phyloP scores from a whole-genome alignment of 2,329 filamentous ascomycete species.

The Rhynchosporium graminicola region DNA sequence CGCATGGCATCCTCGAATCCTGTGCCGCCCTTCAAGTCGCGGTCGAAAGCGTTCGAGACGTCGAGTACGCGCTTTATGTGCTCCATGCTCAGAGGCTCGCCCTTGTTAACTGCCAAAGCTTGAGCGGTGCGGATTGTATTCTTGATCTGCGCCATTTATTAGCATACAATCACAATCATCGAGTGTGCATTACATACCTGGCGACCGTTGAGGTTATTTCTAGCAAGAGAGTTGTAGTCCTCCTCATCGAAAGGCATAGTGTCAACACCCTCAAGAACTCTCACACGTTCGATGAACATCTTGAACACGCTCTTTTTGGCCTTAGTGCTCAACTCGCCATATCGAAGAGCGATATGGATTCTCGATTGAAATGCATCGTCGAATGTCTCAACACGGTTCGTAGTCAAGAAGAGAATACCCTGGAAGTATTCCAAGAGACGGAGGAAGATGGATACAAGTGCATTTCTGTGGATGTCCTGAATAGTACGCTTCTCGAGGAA shows the following conservation, averaged over 20 bases:
- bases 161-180: constrained; percentile 42
- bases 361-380: constrained; percentile 88
- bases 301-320: constrained; percentile 81
- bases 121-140: constrained; percentile 84
- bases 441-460: constrained; percentile 83
- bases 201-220: constrained; percentile 68
- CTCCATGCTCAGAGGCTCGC: constrained; percentile 69
- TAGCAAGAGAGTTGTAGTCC: constrained; percentile 66
- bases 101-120: constrained; percentile 76
- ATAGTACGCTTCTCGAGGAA: constrained; percentile 82
- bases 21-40: constrained; percentile 77
- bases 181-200: constrained; percentile 49
- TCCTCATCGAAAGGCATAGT: constrained; percentile 63
- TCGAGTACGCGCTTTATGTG: constrained; percentile 84
- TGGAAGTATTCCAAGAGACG: constrained; percentile 89
- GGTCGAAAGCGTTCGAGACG: constrained; percentile 79
- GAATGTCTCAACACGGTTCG: constrained; percentile 84
- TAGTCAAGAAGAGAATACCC: constrained; percentile 86
- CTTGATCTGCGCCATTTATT: constrained; percentile 61
- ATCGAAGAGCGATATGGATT: constrained; percentile 82
- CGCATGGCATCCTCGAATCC: constrained; percentile 85
- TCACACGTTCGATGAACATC: constrained; percentile 77
- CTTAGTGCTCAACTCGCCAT: constrained; percentile 70
- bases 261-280: constrained; percentile 61
- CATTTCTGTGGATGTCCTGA: constrained; percentile 82